A percentile compares a stretch with the other conserved stretches of the same genome.
Evolutionary conservation across 116 monocot species (phyloP).

Genomic region (Iris pallida): DNA sequence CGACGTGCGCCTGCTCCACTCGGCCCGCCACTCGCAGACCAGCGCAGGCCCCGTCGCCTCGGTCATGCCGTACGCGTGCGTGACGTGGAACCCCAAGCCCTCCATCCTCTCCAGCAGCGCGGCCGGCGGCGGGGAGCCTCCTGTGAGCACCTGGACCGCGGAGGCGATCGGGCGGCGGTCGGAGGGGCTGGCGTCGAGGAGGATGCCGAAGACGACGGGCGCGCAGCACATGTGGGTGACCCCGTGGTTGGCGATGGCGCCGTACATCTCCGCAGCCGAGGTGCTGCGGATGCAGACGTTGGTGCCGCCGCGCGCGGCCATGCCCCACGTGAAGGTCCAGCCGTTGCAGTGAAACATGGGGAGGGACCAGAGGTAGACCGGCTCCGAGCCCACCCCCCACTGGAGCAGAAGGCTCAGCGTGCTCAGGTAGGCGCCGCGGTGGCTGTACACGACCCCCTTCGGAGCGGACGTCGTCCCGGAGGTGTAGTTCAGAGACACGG

Average conservation of each 20-base stretch:
- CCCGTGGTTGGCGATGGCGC: conserved; percentile 37
- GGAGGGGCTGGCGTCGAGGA: conserved; percentile 20
- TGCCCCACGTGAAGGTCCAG: conserved; percentile 85
- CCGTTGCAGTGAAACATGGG: conserved; percentile 93
- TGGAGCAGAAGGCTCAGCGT: conserved; percentile 61
- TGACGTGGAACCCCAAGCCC: conserved; percentile 45
- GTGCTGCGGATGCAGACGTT: conserved; percentile 57
- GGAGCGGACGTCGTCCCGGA: conserved; percentile 69
- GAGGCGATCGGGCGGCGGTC: conserved; percentile 8
- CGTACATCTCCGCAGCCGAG: conserved; percentile 32
- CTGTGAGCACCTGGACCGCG: conserved; percentile 48
- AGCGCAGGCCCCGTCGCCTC: conserved; percentile 73
- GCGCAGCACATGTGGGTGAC: conserved; percentile 70
- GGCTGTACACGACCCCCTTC: conserved; percentile 76
- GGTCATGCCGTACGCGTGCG: conserved; percentile 73
- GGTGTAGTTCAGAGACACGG: conserved; percentile 71
- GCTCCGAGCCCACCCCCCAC: conserved; percentile 58
- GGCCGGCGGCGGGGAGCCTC: conserved; percentile 61
- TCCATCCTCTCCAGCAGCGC: conserved; percentile 38
- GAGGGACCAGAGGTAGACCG: conserved; percentile 76
- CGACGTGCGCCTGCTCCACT: conserved; percentile 26
- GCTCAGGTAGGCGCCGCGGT: conserved; percentile 73
- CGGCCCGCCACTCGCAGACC: conserved; percentile 60
- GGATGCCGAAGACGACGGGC: conserved; percentile 35
- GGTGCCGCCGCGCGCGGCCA: conserved; percentile 68